Percentiles rank a stretch among this genome's conserved stretches.
Evolutionary conservation across 495 filamentous ascomycete species (phyloP).

Genomic region (Aspergillus cristatus): DNA sequence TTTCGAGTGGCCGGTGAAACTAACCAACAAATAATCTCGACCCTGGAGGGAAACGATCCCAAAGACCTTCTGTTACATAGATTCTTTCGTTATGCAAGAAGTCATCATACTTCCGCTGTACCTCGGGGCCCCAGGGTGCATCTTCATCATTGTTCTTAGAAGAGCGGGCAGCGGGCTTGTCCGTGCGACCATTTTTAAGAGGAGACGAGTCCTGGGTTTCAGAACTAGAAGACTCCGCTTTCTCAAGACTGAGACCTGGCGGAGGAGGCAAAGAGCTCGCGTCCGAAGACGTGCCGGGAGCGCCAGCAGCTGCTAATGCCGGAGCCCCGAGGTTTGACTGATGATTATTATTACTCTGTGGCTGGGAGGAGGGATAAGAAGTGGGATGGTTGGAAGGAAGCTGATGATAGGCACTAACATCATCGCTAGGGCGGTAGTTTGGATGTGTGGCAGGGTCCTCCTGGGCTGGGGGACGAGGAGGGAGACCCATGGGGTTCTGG

Average conservation of each 20-base stretch:
- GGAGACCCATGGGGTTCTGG: slow-evolving; percentile 33
- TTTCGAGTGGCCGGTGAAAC: too few relatives aligned
- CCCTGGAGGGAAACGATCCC: slow-evolving; percentile 83
- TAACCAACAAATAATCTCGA: slow-evolving; percentile 88
- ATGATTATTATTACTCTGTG: slow-evolving; percentile 37
- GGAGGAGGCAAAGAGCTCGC: slow-evolving; percentile 50
- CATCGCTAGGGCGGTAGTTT: slow-evolving; percentile 46
- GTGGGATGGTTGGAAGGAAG: slow-evolving; percentile 26
- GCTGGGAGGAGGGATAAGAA: slow-evolving; percentile 24
- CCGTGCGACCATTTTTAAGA: slow-evolving; percentile 22
- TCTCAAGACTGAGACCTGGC: slow-evolving; percentile 48
- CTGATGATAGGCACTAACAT: slow-evolving; percentile 51
- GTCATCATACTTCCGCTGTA: slow-evolving; percentile 68
- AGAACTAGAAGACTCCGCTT: slow-evolving; percentile 21
- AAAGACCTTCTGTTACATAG: slow-evolving; percentile 81
- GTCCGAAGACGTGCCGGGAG: slow-evolving; percentile 46
- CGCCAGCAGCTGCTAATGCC: slow-evolving; percentile 37
- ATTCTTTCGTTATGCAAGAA: slow-evolving; percentile 71
- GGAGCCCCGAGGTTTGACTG: slow-evolving; percentile 32
- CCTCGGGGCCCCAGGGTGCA: slow-evolving; percentile 47
- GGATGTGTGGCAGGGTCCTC: slow-evolving; percentile 48
- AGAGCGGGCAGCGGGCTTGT: slow-evolving; percentile 18
- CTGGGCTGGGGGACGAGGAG: slow-evolving; percentile 42
- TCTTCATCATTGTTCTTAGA: slow-evolving; percentile 36
- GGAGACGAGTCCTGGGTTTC: slow-evolving; percentile 29